Conservation (phyloP, 768 basidiomycete species). For the Mycena venus region DNA sequence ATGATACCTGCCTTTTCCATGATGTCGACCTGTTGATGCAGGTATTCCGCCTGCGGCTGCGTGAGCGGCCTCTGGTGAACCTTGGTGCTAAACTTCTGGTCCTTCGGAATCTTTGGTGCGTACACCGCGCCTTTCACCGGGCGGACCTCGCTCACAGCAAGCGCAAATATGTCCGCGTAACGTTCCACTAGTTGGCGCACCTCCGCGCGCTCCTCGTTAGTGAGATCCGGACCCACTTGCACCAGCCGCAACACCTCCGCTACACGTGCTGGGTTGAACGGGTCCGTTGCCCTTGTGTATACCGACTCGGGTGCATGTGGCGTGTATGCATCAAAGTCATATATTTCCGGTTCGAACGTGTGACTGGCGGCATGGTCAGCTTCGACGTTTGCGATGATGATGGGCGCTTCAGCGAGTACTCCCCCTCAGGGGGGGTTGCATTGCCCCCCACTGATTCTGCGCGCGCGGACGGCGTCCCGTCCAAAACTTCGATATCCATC, state of each 20-base stretch:
- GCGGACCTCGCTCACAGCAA: slow-evolving; percentile 53
- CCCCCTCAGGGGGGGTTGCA: slow-evolving; percentile 19
- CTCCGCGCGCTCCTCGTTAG: slow-evolving; percentile 32
- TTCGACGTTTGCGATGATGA: not conserved
- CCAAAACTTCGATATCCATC: too few species aligned
- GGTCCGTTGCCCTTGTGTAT: slow-evolving; percentile 39
- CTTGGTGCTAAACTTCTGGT: slow-evolving; percentile 44
- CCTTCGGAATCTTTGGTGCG: slow-evolving; percentile 46
- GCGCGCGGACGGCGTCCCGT: not conserved
- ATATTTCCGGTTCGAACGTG: not conserved
- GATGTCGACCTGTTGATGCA: slow-evolving; percentile 47
- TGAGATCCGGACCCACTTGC: slow-evolving; percentile 46
- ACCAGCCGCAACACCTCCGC: slow-evolving; percentile 36
- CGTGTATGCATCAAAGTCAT: slow-evolving; percentile 6
- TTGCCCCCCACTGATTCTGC: slow-evolving; percentile 2
- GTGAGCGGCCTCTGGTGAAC: slow-evolving; percentile 48
- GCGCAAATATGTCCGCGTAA: slow-evolving; percentile 56
- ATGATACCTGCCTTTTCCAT: slow-evolving; percentile 52
- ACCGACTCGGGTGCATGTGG: not conserved
- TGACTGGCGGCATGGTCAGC: not conserved
- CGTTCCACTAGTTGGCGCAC: slow-evolving; percentile 40
- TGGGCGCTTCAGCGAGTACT: not conserved
- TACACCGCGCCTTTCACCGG: slow-evolving; percentile 48
- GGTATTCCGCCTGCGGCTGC: slow-evolving; percentile 45
- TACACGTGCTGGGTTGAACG: slow-evolving; percentile 40